phyloP scores from a whole-genome alignment of 1,284 basidiomycete species.

The Volvariella surrecta region DNA sequence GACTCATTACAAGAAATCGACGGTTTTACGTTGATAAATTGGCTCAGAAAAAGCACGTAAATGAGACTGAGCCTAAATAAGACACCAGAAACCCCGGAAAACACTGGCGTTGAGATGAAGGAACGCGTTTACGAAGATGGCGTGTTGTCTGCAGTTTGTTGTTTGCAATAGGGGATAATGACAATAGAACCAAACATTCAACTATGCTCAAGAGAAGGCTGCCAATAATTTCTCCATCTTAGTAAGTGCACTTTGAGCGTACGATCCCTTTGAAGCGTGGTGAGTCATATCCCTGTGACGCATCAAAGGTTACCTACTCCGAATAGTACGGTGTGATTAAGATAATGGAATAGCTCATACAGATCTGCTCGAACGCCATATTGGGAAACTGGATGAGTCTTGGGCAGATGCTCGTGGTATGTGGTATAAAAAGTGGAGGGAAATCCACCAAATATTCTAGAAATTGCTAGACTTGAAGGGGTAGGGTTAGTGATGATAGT shows the following conservation, averaged over 20 bases:
- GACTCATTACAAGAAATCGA: slow-evolving; percentile 23
- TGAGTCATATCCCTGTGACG: not conserved
- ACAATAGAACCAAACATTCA: slow-evolving; percentile 2
- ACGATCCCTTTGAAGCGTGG: slow-evolving; percentile 36
- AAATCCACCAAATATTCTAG: slow-evolving; percentile 81
- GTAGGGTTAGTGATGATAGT: not conserved
- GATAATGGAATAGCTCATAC: slow-evolving; percentile 83
- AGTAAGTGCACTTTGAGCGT: slow-evolving; percentile 41
- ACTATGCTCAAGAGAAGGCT: slow-evolving; percentile 2
- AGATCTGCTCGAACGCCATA: slow-evolving; percentile 64
- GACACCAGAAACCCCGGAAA: no score
- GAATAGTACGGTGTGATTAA: slow-evolving; percentile 76
- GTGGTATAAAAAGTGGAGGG: slow-evolving; percentile 59
- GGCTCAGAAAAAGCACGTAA: not conserved
- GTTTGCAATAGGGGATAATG: not conserved
- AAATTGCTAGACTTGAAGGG: slow-evolving; percentile 61
- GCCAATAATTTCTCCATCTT: slow-evolving; percentile 47
- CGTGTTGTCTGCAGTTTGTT: not conserved
- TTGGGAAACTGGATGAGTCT: slow-evolving; percentile 59
- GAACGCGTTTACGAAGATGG: not conserved
- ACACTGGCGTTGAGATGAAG: no score
- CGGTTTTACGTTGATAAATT: slow-evolving; percentile 7
- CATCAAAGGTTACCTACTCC: slow-evolving; percentile 37
- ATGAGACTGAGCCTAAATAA: no score
- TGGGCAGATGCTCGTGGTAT: slow-evolving; percentile 66